These are phyloP conservation scores for Ogataea hybrid DNA, from an alignment of 1,139 yeast genomes.

Conservation along the genomic window DNA sequence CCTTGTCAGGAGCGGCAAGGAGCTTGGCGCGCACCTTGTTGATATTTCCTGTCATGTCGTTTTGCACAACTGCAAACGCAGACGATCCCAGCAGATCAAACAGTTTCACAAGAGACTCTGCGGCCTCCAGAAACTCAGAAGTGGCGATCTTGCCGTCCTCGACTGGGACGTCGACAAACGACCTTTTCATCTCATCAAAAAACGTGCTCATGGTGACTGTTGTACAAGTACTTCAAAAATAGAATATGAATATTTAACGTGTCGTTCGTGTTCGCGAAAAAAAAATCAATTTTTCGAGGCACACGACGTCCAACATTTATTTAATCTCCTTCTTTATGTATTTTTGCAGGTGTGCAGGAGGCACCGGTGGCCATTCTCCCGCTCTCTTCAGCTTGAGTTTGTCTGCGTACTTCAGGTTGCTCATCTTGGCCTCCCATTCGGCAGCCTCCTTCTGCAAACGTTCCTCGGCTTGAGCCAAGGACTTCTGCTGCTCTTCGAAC, in stretches of 20 bases:
- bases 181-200: constrained; percentile 72
- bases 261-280: constrained; percentile 4
- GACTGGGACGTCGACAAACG: constrained; percentile 74
- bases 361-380: constrained; percentile 29
- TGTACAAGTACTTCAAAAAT: neutral
- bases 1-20: constrained; percentile 59
- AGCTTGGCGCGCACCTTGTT: constrained; percentile 68
- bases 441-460: constrained; percentile 22
- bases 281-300: neutral
- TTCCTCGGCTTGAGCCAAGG: constrained; percentile 28
- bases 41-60: constrained; percentile 87
- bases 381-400: constrained; percentile 27
- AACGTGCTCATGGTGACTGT: constrained; percentile 40
- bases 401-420: constrained; percentile 17
- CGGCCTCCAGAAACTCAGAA: constrained; percentile 73
- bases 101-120: constrained; percentile 78
- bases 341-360: constrained; percentile 9
- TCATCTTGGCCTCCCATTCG: constrained; percentile 16
- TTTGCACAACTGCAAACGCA: constrained; percentile 83
- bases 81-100: constrained; percentile 84
- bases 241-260: constrained; percentile 7
- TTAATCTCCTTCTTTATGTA: constrained; percentile 7
- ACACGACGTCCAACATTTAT: constrained; percentile 9
- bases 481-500: constrained; percentile 32
- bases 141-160: constrained; percentile 66